Base-by-base conservation (phyloP, 768 basidiomycete genomes). In the Boletus rex-veris region DNA sequence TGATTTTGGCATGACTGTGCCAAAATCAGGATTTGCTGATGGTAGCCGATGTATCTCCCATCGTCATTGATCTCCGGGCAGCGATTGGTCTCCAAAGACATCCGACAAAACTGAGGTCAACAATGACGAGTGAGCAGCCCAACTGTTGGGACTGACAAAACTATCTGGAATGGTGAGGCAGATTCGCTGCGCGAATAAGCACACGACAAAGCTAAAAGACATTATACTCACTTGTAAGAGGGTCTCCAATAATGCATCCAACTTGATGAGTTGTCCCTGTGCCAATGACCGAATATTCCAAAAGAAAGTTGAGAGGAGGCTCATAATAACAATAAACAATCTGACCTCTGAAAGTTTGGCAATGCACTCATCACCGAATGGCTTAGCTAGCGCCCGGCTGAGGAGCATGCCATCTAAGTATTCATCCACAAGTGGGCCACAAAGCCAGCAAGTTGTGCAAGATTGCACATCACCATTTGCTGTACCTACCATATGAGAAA, bases 361-460 rank as follows among this genome's bases (percentile, higher is more conserved):
- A 31, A 91, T 64, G 57, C 83, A 90, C 5, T 84, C 83, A 16
- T 90, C 87, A 0, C 81, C 77, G 55, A 92, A 81, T 3, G 85
- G 87, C 28, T 78, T 80, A 11, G 84, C 75, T 47, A 92, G 73
- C 1, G 88, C 81, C n/a, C 89, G 81, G 59, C 77, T 84, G 15
- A 71, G 71, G 14, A 85, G 68, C 67, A 92, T 80, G 19, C 83
- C 88, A 42, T 84, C 82, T 5, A 90, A 70, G 66, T 92, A 92
- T 66, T 92, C 90, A 59, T 92, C 88, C 7, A 79, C 82, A n/a
- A 93, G 72, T 85, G 80, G 26, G 80, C 81, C 12, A 92, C 71
- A 64, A 93, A 92, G 4, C 84, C 86, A 14, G 83, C 81, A n/a
- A n/a, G n/a, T 71, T 93, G 90, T 3, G 91, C 90, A 26, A 92